phyloP scores from a whole-genome alignment of 495 filamentous ascomycete species.

The Xylaria curta region DNA sequence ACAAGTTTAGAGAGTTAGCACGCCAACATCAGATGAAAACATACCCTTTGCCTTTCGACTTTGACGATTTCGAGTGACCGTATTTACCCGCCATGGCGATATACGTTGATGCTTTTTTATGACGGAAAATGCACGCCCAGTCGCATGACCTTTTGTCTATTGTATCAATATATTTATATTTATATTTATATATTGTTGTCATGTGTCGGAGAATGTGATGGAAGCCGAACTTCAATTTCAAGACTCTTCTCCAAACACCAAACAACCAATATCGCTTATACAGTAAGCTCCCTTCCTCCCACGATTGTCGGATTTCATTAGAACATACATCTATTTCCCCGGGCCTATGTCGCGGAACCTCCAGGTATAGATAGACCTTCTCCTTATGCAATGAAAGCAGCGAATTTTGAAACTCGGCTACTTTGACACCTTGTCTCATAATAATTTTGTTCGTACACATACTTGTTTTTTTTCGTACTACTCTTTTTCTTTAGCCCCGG shows the following conservation, averaged over 20 bases:
- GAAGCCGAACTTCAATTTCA: neutral
- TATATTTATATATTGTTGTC: neutral
- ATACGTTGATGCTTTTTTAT: neutral
- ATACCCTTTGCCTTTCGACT: neutral
- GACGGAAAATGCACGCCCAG: neutral
- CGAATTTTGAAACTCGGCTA: neutral
- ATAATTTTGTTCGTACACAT: no score
- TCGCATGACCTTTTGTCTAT: neutral
- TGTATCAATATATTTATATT: neutral
- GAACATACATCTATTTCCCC: neutral
- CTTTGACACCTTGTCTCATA: neutral
- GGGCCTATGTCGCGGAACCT: neutral
- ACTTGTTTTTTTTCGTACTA: no score
- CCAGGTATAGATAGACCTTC: neutral
- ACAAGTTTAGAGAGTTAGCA: neutral
- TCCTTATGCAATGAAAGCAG: neutral
- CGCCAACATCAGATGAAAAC: neutral
- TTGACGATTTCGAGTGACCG: neutral
- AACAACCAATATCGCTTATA: no score
- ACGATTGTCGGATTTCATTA: neutral
- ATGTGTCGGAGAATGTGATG: neutral
- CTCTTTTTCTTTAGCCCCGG: no score
- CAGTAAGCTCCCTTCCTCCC: neutral
- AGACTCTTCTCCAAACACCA: neutral
- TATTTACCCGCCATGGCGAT: neutral